phyloP scores from a whole-genome alignment of 2,329 filamentous ascomycete genomes.

The Fusarium sublunatum region DNA sequence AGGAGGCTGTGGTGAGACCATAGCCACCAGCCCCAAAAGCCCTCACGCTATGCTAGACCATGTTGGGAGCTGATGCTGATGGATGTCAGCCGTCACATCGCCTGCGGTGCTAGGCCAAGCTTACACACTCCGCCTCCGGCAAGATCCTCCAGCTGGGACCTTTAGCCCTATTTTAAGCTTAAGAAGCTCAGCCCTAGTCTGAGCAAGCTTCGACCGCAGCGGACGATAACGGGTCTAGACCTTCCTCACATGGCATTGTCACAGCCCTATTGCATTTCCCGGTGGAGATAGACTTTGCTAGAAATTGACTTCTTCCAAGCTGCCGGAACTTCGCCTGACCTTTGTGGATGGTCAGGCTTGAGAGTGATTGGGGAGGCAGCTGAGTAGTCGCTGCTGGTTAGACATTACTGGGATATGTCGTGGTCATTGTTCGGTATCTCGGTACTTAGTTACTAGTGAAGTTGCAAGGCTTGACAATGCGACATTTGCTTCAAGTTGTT shows the following conservation, averaged over 20 bases:
- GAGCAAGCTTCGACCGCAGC: slow-evolving; percentile 1
- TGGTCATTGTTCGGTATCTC: neutral
- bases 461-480: neutral
- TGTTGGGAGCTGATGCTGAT: neutral
- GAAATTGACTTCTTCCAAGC: neutral
- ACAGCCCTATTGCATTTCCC: neutral
- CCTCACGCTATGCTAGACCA: too few species aligned
- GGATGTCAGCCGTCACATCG: slow-evolving; percentile 23
- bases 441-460: neutral
- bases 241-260: slow-evolving; percentile 2
- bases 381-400: neutral
- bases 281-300: slow-evolving; percentile 1
- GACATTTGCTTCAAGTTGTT: too few species aligned
- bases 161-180: slow-evolving; percentile 38
- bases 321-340: neutral
- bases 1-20: slow-evolving; percentile 30
- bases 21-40: slow-evolving; percentile 14
- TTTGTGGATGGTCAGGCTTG: slow-evolving; percentile 5
- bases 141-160: slow-evolving; percentile 8
- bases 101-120: neutral
- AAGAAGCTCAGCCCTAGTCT: slow-evolving; percentile 15
- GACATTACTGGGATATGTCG: neutral
- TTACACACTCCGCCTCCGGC: slow-evolving; percentile 22
- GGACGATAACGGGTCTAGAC: neutral
- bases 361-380: neutral